Conservation (phyloP, 139 green algal genomes). For the Picochlorum sp. region DNA sequence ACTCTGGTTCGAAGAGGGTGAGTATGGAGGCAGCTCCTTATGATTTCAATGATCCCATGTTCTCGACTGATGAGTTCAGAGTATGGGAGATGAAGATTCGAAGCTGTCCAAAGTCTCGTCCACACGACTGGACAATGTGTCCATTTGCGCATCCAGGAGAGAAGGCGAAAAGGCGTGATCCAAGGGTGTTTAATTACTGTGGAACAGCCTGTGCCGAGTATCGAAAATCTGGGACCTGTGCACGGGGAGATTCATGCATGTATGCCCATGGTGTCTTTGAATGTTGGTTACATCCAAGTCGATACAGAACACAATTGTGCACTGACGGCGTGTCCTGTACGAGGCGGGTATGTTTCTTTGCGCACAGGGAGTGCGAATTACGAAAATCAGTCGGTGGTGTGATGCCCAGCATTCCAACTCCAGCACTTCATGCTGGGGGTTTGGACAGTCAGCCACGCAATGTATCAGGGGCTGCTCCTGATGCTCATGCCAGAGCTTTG, state of each 20-base stretch:
- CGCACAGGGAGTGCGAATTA: slow-evolving; percentile 77
- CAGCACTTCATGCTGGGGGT: background rate
- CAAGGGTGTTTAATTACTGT: slow-evolving; percentile 55
- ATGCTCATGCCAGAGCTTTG: background rate
- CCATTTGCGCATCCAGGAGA: slow-evolving; percentile 38
- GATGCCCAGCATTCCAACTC: slow-evolving; percentile 5
- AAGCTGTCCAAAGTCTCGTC: slow-evolving; percentile 6
- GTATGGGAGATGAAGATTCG: slow-evolving; percentile 31
- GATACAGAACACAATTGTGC: slow-evolving; percentile 91
- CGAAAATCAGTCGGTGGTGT: slow-evolving; percentile 39
- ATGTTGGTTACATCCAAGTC: slow-evolving; percentile 89
- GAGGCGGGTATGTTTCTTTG: slow-evolving; percentile 96
- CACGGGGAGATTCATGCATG: slow-evolving; percentile 73
- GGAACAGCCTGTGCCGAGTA: slow-evolving; percentile 85
- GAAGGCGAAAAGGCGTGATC: slow-evolving; percentile 72
- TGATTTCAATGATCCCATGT: slow-evolving; percentile 13
- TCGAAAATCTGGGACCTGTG: slow-evolving; percentile 68
- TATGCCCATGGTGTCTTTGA: slow-evolving; percentile 96
- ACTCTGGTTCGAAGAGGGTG: background rate
- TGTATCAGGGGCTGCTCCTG: background rate
- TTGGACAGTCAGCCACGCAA: background rate
- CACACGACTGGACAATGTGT: slow-evolving; percentile 69
- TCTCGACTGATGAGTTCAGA: slow-evolving; percentile 28
- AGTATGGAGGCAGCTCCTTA: slow-evolving; percentile 9
- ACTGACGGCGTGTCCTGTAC: slow-evolving; percentile 80